Evolutionary conservation across 768 basidiomycete genomes (phyloP).

Genomic region (Pleurotus giganteus): DNA sequence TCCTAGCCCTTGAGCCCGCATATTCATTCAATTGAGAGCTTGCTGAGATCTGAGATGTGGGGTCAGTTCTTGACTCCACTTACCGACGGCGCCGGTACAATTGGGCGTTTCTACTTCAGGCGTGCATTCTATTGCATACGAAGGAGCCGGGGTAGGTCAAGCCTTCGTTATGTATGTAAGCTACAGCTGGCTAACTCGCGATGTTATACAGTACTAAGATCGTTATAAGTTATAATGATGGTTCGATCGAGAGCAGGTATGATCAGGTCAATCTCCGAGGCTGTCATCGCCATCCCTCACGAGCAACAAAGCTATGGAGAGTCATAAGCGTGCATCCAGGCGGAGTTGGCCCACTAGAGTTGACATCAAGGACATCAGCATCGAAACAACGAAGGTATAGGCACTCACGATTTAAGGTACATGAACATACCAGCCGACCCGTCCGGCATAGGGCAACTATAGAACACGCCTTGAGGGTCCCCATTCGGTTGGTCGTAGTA

Average conservation of each 20-base stretch:
- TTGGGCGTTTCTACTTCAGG: too few species aligned
- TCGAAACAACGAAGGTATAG: neutral
- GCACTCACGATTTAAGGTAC: conserved; percentile 43
- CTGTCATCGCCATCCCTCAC: conserved; percentile 5
- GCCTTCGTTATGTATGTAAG: too few species aligned
- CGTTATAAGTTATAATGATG: too few species aligned
- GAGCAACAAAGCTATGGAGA: conserved; percentile 31
- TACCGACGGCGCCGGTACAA: too few species aligned
- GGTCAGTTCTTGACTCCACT: too few species aligned
- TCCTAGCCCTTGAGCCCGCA: conserved; percentile 29
- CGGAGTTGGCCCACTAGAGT: conserved; percentile 32
- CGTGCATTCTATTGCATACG: too few species aligned
- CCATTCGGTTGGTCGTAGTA: conserved; percentile 44
- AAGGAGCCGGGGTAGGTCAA: too few species aligned
- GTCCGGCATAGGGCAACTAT: conserved; percentile 33
- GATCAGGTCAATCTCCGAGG: neutral
- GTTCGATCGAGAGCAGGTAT: too few species aligned
- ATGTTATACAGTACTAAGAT: neutral
- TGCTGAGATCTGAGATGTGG: too few species aligned
- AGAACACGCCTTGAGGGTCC: conserved; percentile 46
- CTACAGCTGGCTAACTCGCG: conserved; percentile 7
- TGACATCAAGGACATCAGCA: neutral
- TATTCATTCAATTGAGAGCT: conserved; percentile 19
- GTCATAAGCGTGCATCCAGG: conserved; percentile 33
- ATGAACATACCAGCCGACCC: conserved; percentile 46